These are phyloP conservation scores for Pythium monospermum DNA, from an alignment of 352 stramenopile genomes.

Conservation along the genomic window DNA sequence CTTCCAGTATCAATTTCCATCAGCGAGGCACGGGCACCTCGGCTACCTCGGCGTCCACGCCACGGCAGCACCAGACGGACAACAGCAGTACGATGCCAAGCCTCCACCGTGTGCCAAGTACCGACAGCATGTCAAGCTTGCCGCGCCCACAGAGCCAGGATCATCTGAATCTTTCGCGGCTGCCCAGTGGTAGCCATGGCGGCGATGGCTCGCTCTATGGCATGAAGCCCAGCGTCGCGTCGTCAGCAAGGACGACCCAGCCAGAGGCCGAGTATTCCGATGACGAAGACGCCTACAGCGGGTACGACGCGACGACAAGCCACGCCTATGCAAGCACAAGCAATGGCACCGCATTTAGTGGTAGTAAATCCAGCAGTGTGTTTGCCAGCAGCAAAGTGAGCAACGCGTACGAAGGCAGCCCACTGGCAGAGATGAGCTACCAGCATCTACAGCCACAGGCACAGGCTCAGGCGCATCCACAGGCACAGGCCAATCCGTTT, in stretches of 20 bases:
- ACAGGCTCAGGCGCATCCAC: no score
- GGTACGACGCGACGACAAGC: conserved; percentile 17
- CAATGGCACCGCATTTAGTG: not conserved
- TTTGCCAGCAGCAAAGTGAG: conserved; percentile 4
- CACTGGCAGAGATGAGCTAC: conserved; percentile 8
- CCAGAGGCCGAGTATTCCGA: conserved; percentile 27
- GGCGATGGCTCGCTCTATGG: no score
- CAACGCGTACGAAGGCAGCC: conserved; percentile 13
- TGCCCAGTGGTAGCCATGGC: conserved; percentile 8
- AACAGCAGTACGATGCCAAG: not conserved
- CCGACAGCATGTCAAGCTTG: not conserved
- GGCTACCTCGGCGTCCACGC: no score
- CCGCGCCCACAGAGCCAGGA: conserved; percentile 8
- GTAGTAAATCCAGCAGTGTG: not conserved
- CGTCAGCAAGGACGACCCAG: conserved; percentile 13
- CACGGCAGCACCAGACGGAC: no score
- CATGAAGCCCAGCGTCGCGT: conserved; percentile 10
- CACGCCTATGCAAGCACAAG: conserved; percentile 8
- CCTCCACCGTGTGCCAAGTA: conserved; percentile 10
- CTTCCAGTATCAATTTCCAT: no score
- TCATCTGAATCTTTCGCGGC: conserved; percentile 1
- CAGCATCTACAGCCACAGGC: conserved; percentile 1
- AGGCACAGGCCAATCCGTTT: not conserved
- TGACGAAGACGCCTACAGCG: conserved; percentile 12
- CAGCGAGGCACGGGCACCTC: no score